These are phyloP conservation scores for Hericium coralloides DNA, from an alignment of 768 basidiomycete species.

Conservation along the genomic window DNA sequence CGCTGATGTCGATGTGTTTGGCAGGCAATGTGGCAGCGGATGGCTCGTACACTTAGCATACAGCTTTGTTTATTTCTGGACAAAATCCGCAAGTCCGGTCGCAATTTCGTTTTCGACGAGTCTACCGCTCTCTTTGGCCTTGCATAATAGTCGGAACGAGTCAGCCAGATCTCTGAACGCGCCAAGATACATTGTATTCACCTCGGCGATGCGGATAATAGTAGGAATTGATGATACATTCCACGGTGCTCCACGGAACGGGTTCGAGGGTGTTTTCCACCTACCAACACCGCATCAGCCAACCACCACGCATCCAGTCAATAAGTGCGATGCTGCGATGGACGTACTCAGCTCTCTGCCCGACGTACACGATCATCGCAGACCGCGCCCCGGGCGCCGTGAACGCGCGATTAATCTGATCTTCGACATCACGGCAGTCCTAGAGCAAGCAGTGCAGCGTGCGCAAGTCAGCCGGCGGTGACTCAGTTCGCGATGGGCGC, in stretches of 20 bases:
- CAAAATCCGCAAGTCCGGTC: not conserved
- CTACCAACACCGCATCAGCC: conserved; percentile 24
- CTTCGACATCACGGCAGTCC: conserved; percentile 64
- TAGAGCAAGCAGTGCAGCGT: conserved; percentile 13
- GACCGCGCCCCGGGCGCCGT: conserved; percentile 32
- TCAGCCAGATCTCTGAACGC: not conserved
- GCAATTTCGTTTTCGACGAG: conserved; percentile 15
- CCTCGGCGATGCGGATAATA: conserved; percentile 50
- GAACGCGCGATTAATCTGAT: conserved; percentile 44
- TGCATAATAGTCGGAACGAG: not conserved
- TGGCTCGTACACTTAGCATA: too few relatives aligned
- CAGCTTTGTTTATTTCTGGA: not conserved
- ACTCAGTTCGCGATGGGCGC: not conserved
- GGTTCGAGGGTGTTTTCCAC: conserved; percentile 55
- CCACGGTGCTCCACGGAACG: conserved; percentile 58
- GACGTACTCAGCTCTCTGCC: conserved; percentile 51
- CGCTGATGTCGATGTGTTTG: too few relatives aligned
- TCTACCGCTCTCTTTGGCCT: conserved; percentile 11
- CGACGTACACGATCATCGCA: conserved; percentile 61
- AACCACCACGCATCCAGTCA: not conserved
- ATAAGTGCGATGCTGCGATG: not conserved
- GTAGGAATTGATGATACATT: conserved; percentile 53
- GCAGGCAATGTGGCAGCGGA: too few relatives aligned
- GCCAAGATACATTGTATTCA: conserved; percentile 25
- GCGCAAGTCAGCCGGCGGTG: not conserved